Evolutionary conservation across 1,284 basidiomycete genomes (phyloP).

Genomic region (Leccinum fallax): DNA sequence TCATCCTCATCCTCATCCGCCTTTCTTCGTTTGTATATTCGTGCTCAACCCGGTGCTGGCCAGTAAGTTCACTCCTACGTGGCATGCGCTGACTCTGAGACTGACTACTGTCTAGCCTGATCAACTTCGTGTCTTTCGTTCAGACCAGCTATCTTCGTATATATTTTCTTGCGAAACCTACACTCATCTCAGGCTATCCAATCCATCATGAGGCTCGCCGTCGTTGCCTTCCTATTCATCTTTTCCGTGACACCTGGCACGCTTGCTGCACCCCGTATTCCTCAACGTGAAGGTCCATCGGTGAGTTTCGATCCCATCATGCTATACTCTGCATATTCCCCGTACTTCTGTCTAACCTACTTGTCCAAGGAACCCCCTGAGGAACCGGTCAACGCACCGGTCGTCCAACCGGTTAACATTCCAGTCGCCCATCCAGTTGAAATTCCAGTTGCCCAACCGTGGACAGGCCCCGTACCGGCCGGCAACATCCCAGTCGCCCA

Average conservation of each 20-base stretch:
- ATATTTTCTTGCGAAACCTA: background rate
- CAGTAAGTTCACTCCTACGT: background rate
- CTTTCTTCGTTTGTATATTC: background rate
- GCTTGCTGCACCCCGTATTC: background rate
- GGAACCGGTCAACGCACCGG: background rate
- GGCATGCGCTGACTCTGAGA: background rate
- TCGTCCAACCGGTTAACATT: background rate
- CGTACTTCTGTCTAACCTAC: background rate
- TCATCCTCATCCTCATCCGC: background rate
- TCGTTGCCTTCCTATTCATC: background rate
- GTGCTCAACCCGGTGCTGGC: background rate
- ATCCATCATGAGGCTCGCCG: background rate
- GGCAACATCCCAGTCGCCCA: background rate
- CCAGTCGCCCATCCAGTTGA: background rate
- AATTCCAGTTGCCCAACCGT: too few relatives aligned
- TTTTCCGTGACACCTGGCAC: background rate
- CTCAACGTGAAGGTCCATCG: background rate
- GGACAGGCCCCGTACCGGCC: too few relatives aligned
- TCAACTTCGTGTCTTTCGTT: background rate
- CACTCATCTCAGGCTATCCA: background rate
- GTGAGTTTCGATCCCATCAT: background rate
- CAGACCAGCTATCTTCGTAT: background rate
- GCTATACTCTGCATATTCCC: background rate
- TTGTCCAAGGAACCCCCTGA: background rate
- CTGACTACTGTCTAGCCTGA: background rate